These are phyloP conservation scores for Ciborinia camelliae DNA, from an alignment of 2,329 filamentous ascomycete species.

Conservation along the genomic window DNA sequence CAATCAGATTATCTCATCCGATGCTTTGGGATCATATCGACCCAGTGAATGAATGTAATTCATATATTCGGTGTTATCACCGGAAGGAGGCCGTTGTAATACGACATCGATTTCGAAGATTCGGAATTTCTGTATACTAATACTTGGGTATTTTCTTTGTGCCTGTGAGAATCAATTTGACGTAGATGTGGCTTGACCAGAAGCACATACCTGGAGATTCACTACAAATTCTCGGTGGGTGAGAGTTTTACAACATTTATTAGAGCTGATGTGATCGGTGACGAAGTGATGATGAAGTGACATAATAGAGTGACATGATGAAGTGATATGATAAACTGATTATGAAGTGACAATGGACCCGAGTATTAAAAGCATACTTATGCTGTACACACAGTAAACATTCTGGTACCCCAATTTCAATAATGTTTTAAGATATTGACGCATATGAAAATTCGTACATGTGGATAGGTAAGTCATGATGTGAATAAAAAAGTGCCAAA, in stretches of 20 bases:
- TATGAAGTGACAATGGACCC: background rate
- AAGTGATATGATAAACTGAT: background rate
- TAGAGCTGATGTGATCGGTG: background rate
- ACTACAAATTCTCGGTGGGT: background rate
- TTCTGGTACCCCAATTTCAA: background rate
- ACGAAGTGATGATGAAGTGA: no score
- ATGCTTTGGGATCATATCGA: background rate
- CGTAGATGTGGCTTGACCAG: background rate
- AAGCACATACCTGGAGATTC: background rate
- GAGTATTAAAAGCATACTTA: slow-evolving; percentile 2
- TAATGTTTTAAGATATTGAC: background rate
- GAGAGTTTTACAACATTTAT: background rate
- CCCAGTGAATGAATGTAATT: background rate
- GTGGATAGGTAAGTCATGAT: background rate
- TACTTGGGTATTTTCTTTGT: background rate
- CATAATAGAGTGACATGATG: no score
- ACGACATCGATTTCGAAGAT: no score
- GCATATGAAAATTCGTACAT: background rate
- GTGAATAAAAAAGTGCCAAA: slow-evolving; percentile 36
- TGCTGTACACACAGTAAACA: background rate
- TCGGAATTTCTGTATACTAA: background rate
- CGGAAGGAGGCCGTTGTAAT: no score
- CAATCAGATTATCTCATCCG: background rate
- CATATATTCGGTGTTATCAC: background rate
- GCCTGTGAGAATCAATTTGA: background rate